Evolutionary conservation across 73 alveolate species (phyloP).

Genomic region (Paramecium sonneborni): DNA sequence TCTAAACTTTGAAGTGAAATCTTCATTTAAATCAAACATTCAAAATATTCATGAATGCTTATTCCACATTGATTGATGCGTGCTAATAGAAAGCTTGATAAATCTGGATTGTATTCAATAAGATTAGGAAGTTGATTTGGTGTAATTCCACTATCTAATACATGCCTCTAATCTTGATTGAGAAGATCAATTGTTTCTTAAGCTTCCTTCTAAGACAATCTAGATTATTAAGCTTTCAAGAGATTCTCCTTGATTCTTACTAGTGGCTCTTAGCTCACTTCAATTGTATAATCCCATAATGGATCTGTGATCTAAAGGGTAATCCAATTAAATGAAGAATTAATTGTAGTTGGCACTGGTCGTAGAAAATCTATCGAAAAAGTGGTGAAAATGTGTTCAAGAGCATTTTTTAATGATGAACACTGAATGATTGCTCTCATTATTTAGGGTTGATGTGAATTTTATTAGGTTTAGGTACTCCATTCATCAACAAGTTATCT

Average conservation of each 20-base stretch:
- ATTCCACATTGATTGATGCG: conserved; percentile 13
- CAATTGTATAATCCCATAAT: background rate
- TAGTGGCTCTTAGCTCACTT: background rate
- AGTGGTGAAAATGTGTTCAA: background rate
- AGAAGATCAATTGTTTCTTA: background rate
- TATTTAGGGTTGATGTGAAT: background rate
- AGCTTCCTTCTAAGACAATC: background rate
- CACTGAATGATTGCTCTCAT: background rate
- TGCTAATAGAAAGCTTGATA: background rate
- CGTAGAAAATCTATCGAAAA: background rate
- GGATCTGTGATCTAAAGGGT: background rate
- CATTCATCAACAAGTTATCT: background rate
- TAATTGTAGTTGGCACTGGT: background rate
- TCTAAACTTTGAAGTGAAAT: conserved; percentile 7
- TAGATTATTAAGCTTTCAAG: background rate
- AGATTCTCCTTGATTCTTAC: background rate
- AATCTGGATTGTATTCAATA: background rate
- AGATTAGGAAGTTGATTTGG: background rate
- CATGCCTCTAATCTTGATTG: background rate
- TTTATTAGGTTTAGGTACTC: background rate
- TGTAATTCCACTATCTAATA: background rate
- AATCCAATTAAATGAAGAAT: background rate
- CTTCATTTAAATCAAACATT: background rate
- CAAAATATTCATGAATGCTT: conserved; percentile 2
- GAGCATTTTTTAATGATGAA: background rate